Evolutionary conservation across 345 rosid genomes (phyloP), one percentile per base, ranked within the genome.

Genomic region (Eucalyptus tenuipes): DNA sequence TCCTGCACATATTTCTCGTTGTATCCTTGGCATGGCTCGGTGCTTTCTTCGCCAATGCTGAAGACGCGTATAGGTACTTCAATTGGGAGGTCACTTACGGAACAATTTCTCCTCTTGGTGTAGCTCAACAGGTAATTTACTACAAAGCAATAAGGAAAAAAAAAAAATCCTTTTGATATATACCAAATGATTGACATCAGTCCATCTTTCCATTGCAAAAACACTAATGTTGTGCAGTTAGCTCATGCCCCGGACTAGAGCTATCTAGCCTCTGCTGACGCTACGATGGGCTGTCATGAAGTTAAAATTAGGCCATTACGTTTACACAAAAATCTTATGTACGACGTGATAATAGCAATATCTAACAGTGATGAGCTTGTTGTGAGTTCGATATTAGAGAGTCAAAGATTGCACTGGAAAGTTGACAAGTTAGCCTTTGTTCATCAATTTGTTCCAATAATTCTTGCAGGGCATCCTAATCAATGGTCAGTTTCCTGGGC

Each of bases 401-500:
- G 57, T 42, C 29, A 10, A 42, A 37, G 48, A 15, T 49, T 80
- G 22, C 20, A 8, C 27, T 17, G 13, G 64, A 52, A 27, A 25
- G 44, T 25, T 3, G 42, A 52, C 18, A 27, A 24, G 5, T 11
- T 37, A 11, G 42, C 24, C 53, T n/a, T 25, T 37, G 22, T 13
- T 25, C 14, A 27, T 55, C n/a, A 44, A 75, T 16, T 27, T 25
- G 57, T 45, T 33, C 37, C 42, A 55, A 40, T 42, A 42, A 14
- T 37, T 55, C 31, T 87, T 92, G 86, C 92, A 96, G 98, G 98
- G 93, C 18, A 97, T 96, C 86, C 95, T 96, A 57, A 96, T 97
- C 89, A 97, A 97, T 89, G 95, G 94, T 18, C 93, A 93, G 75
- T 97, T 96, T 92, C 99, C 98, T n/a, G 99, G 99, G 49, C 99